A percentile compares a stretch with the other conserved stretches of the same genome.
phyloP scores from a whole-genome alignment of 371 early-diverging fungal species.

The Synchytrium microbalum region DNA sequence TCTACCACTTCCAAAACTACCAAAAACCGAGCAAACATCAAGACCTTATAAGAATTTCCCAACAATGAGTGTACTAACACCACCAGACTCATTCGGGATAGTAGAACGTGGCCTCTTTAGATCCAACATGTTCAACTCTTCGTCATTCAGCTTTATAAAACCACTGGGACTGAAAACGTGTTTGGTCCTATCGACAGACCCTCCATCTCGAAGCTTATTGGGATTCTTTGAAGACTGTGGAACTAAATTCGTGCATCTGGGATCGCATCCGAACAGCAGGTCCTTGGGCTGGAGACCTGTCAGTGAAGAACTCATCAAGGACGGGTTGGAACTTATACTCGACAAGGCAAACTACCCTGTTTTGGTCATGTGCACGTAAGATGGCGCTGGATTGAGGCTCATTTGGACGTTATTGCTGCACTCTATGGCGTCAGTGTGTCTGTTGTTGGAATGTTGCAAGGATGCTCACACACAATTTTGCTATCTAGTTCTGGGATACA shows the following conservation, averaged over 20 bases:
- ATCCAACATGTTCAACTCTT: conserved; percentile 61
- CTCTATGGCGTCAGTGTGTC: conserved; percentile 4
- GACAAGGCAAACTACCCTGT: conserved; percentile 72
- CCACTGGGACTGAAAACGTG: conserved; percentile 70
- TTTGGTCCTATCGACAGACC: conserved; percentile 78
- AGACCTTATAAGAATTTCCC: no score
- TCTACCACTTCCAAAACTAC: no score
- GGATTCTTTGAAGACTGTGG: conserved; percentile 72
- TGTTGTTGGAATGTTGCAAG: no score
- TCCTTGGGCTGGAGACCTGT: conserved; percentile 75
- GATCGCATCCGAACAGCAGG: conserved; percentile 48
- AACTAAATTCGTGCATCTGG: conserved; percentile 67
- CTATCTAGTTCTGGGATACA: conserved; percentile 62
- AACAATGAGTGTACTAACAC: conserved; percentile 35
- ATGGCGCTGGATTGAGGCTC: background rate
- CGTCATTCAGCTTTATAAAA: conserved; percentile 65
- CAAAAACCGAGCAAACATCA: no score
- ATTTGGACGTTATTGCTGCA: conserved; percentile 4
- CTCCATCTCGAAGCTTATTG: conserved; percentile 64
- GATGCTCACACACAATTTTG: no score
- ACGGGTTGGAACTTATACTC: conserved; percentile 69
- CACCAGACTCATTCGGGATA: conserved; percentile 86
- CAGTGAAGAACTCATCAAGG: conserved; percentile 90
- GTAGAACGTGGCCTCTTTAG: conserved; percentile 86
- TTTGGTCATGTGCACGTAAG: conserved; percentile 83